phyloP scores from a whole-genome alignment of 2,329 filamentous ascomycete genomes.

The Scedosporium apiospermum region DNA sequence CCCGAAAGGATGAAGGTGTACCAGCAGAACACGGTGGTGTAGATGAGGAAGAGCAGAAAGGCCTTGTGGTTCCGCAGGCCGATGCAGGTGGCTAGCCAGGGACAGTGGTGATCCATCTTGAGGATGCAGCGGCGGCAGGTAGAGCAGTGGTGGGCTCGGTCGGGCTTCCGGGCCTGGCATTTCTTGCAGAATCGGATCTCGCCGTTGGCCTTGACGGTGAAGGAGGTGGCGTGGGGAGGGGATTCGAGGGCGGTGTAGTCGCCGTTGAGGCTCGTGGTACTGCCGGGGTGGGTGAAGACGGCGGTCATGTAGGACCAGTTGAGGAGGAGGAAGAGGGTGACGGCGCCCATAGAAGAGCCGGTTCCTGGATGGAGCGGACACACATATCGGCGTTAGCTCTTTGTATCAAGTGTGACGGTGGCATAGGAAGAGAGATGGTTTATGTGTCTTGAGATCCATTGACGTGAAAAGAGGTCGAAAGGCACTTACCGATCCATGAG shows the following conservation, averaged over 20 bases:
- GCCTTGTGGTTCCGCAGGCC: slow-evolving; percentile 92
- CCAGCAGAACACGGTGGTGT: slow-evolving; percentile 80
- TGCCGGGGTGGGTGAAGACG: slow-evolving; percentile 85
- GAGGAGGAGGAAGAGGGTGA: slow-evolving; percentile 66
- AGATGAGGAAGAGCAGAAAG: slow-evolving; percentile 85
- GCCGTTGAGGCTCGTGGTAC: slow-evolving; percentile 52
- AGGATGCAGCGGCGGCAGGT: slow-evolving; percentile 89
- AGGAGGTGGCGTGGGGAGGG: slow-evolving; percentile 52
- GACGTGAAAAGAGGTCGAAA: too few relatives aligned
- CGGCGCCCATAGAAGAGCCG: slow-evolving; percentile 50
- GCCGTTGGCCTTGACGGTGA: slow-evolving; percentile 89
- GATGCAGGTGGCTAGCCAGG: slow-evolving; percentile 94
- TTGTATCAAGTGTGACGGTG: too few relatives aligned
- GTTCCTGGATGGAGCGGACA: slow-evolving; percentile 29
- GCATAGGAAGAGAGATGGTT: too few relatives aligned
- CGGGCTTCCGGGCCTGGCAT: slow-evolving; percentile 87
- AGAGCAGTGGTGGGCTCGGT: slow-evolving; percentile 93
- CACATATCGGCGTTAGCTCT: not conserved
- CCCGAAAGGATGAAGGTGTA: slow-evolving; percentile 68
- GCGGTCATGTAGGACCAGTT: slow-evolving; percentile 87
- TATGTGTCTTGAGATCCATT: too few relatives aligned
- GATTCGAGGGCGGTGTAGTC: slow-evolving; percentile 56
- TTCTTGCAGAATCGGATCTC: slow-evolving; percentile 92
- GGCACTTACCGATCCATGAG: slow-evolving; percentile 45
- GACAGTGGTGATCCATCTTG: slow-evolving; percentile 99